Evolutionary conservation across 163 green algal species (phyloP).

Genomic region (Volvox carteri): DNA sequence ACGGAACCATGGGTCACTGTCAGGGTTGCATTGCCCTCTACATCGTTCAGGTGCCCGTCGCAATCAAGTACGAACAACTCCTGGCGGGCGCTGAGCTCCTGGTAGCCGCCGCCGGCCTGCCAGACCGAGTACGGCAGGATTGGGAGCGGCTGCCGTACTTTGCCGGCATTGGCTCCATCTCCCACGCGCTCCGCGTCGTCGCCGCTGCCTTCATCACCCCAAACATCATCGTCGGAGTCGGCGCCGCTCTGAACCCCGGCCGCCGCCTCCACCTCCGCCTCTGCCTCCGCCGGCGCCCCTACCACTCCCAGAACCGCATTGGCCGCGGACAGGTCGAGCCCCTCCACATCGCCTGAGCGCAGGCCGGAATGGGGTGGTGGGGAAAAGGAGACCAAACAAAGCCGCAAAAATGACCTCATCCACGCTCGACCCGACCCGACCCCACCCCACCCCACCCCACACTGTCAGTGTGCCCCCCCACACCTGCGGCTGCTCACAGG

Average conservation of each 20-base stretch:
- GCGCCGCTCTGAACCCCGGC: background rate
- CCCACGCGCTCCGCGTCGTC: background rate
- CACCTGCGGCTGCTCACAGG: no score
- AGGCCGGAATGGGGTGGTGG: no score
- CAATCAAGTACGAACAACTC: conserved; percentile 52
- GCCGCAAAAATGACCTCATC: no score
- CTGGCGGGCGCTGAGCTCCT: conserved; percentile 48
- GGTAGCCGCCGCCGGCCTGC: conserved; percentile 59
- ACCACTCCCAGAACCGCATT: conserved; percentile 58
- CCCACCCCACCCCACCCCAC: no score
- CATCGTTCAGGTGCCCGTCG: conserved; percentile 26
- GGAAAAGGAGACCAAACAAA: no score
- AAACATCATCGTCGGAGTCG: background rate
- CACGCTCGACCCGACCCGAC: no score
- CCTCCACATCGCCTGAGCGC: conserved; percentile 46
- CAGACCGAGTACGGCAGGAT: conserved; percentile 56
- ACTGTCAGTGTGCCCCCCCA: no score
- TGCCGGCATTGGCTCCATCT: background rate
- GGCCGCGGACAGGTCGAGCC: conserved; percentile 50
- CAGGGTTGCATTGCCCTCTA: background rate
- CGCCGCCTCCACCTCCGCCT: background rate
- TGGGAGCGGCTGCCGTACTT: conserved; percentile 27
- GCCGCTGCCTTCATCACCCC: background rate
- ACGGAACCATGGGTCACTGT: background rate
- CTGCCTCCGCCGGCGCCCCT: background rate